Evolutionary conservation across 495 filamentous ascomycete species (phyloP), one percentile per base, ranked within the genome.

Genomic region (Penicillium egyptiacum): DNA sequence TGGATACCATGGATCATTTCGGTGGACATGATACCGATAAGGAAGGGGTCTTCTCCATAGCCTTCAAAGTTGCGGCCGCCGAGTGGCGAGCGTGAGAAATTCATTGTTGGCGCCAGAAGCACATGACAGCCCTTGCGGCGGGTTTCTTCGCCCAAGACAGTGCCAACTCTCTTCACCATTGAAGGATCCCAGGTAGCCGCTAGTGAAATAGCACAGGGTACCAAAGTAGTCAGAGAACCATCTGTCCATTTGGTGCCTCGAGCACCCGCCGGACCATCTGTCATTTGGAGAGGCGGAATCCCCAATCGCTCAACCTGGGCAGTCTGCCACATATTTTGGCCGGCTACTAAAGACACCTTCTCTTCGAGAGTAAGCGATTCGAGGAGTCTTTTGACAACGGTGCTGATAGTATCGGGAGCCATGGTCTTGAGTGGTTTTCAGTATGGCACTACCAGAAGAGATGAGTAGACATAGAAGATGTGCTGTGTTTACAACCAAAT

Each of bases 11-110:
- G 77, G 43, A 86, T 79, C n/a, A 86, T 75, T 11, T 77, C 71
- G 1, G 80, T 82, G 7, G 87, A 85, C 16, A 86, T 69, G 11
- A 76, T 73, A 0, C 88, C 88, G 9, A 85, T 78, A 14, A 91
- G 75, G n/a, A 85, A 67, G 2, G 86, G 86, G 61, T 92, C 88
- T 60, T 91, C 88, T 0, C 86, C 87, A 46, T 88, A 83, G 6
- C 80, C 85, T 64, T 92, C 88, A 57, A 90, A 91, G 26, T 84
- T 85, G 53, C 88, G 76, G 4, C 88, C 88, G 5, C 88, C 88
- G 0, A 90, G 76, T 0, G 88, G 88, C 2, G 78, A 78, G 33
- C 88, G 78, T 52, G 87, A 85, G 67, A 89, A 86, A 62, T 87
- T 90, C 57, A 89, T 83, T 2, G 87, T 90, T 23, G 88, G 88